Evolutionary conservation across 352 stramenopile genomes (phyloP).

Genomic region (Phytophthora idaei): DNA sequence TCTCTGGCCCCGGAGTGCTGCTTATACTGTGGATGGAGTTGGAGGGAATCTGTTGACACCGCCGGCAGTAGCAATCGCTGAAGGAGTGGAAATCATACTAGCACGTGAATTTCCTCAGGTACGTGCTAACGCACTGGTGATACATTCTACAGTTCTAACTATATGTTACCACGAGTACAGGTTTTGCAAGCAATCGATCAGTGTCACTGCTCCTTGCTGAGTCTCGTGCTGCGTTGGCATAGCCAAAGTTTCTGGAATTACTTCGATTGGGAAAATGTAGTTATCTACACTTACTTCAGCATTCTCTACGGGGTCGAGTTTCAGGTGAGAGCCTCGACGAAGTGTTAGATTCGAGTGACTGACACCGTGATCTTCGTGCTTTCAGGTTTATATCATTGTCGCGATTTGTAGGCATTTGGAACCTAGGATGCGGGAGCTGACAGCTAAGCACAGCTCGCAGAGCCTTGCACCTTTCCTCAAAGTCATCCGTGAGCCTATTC

Average conservation of each 20-base stretch:
- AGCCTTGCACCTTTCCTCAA: conserved; percentile 39
- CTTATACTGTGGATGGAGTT: neutral
- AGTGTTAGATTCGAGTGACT: neutral
- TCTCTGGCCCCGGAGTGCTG: conserved; percentile 44
- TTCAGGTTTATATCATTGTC: conserved; percentile 60
- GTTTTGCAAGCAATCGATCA: conserved; percentile 47
- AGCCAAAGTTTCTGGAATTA: conserved; percentile 76
- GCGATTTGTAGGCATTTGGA: conserved; percentile 58
- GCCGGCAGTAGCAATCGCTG: conserved; percentile 27
- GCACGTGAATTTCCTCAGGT: conserved; percentile 61
- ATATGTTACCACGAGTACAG: conserved; percentile 22
- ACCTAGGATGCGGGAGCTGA: conserved; percentile 40
- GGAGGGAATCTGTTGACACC: neutral
- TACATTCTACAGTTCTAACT: neutral
- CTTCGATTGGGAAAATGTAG: conserved; percentile 66
- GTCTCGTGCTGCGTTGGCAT: conserved; percentile 56
- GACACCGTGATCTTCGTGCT: neutral
- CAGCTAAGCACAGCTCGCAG: conserved; percentile 28
- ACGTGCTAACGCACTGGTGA: neutral
- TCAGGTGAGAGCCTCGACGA: conserved; percentile 39
- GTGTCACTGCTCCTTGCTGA: conserved; percentile 54
- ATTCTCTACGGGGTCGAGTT: conserved; percentile 66
- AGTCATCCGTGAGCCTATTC: conserved; percentile 49
- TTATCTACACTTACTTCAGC: conserved; percentile 56
- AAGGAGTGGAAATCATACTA: conserved; percentile 56